A percentile compares a stretch with the other conserved stretches of the same genome.
Conservation (phyloP, 1,139 yeast species). For the Pichia sp. region DNA sequence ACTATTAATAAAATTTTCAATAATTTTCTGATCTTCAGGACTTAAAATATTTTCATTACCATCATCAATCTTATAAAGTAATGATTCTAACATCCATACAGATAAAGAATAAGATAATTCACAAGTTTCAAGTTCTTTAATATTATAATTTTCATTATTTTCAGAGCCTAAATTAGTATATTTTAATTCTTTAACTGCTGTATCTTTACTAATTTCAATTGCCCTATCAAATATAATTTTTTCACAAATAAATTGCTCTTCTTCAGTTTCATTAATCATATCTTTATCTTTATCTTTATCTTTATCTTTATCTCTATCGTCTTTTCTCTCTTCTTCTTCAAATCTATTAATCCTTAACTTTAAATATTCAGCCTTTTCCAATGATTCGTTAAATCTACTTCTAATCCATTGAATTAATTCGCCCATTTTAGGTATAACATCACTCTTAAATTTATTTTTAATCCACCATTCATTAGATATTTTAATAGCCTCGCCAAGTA, state of each 20-base stretch:
- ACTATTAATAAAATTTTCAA: conserved; percentile 70
- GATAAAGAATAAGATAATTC: conserved; percentile 87
- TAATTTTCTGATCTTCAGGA: conserved; percentile 60
- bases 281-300: too few relatives aligned
- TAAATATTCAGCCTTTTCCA: conserved; percentile 82
- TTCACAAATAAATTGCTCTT: conserved; percentile 69
- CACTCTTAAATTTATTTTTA: conserved; percentile 34
- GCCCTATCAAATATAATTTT: conserved; percentile 88
- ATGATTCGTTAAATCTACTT: conserved; percentile 78
- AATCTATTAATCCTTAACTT: conserved; percentile 52
- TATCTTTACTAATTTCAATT: conserved; percentile 82
- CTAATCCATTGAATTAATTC: conserved; percentile 90
- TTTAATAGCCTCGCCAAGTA: conserved; percentile 80
- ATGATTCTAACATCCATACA: conserved; percentile 90
- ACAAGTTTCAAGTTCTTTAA: conserved; percentile 72
- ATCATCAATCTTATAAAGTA: conserved; percentile 47
- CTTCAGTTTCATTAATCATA: too few relatives aligned
- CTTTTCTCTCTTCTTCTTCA: conserved; percentile 26
- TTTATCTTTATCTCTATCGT: conserved; percentile 1
- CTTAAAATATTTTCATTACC: conserved; percentile 15
- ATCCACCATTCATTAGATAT: conserved; percentile 89
- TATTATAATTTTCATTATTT: conserved; percentile 24
- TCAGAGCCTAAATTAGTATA: background rate
- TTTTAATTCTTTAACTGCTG: conserved; percentile 81
- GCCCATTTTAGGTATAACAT: conserved; percentile 47